Evolutionary conservation across 78 protist genomes (phyloP).

Genomic region (Monosiga brevicollis): DNA sequence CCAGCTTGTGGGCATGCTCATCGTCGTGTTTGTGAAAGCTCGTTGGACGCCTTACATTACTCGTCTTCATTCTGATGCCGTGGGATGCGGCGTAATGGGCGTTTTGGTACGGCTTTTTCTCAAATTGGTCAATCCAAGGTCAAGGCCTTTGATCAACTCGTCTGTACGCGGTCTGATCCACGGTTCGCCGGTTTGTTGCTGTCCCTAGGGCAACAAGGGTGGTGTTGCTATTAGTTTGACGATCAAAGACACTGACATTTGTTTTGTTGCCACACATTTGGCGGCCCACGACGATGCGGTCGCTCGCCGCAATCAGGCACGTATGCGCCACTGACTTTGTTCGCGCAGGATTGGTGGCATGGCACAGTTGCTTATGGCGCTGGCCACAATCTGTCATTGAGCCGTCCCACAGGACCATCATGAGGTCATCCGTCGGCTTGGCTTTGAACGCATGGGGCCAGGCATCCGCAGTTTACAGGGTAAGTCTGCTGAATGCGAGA

Average conservation of each 20-base stretch:
- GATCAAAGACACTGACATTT: conserved; percentile 46
- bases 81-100: conserved; percentile 61
- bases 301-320: conserved; percentile 53
- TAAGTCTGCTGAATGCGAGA: too few species aligned
- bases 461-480: too few species aligned
- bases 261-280: conserved; percentile 69
- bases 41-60: conserved; percentile 26
- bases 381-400: background rate
- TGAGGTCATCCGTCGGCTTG: background rate
- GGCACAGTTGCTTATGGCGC: background rate
- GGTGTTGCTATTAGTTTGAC: conserved; percentile 65
- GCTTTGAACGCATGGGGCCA: too few species aligned
- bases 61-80: conserved; percentile 26
- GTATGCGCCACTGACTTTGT: background rate
- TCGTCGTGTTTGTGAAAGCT: conserved; percentile 40
- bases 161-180: background rate
- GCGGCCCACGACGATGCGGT: conserved; percentile 74
- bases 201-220: conserved; percentile 87
- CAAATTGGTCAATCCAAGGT: background rate
- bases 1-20: conserved; percentile 38
- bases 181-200: background rate
- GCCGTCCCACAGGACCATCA: background rate
- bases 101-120: conserved; percentile 23
- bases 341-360: background rate
- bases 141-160: background rate